These are phyloP conservation scores for Cladophialophora exuberans DNA, from an alignment of 2,329 filamentous ascomycete genomes.

Conservation along the genomic window DNA sequence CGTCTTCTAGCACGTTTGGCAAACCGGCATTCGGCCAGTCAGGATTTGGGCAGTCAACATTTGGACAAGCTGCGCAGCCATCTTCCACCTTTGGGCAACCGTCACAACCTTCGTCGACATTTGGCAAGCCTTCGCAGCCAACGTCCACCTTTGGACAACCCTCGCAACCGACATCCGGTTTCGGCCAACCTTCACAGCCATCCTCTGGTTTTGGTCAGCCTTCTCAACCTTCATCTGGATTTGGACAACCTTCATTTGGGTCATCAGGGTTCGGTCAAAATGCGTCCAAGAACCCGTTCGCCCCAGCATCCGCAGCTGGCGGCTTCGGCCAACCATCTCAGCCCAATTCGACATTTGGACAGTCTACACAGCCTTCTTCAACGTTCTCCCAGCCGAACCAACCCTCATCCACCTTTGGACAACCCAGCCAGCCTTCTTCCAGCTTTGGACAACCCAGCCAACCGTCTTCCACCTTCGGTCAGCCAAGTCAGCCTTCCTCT, in stretches of 20 bases:
- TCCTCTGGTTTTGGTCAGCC: conserved; percentile 36
- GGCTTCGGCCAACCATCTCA: conserved; percentile 37
- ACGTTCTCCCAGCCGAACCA: conserved; percentile 37
- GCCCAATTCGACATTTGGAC: conserved; percentile 38
- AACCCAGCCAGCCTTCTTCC: conserved; percentile 20
- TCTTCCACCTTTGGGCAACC: conserved; percentile 40
- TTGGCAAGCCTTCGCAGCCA: conserved; percentile 26
- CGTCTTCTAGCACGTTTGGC: conserved; percentile 32
- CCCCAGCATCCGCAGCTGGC: conserved; percentile 28
- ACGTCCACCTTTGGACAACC: conserved; percentile 34
- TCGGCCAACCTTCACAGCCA: conserved; percentile 25
- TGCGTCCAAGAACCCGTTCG: conserved; percentile 39
- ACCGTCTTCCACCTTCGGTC: conserved; percentile 27
- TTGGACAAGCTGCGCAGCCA: conserved; percentile 18
- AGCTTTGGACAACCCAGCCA: conserved; percentile 21
- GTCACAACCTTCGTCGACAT: conserved; percentile 18
- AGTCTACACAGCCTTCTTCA: conserved; percentile 39
- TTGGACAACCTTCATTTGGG: conserved; percentile 42
- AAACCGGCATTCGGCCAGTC: conserved; percentile 41
- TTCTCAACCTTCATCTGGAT: conserved; percentile 36
- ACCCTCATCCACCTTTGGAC: conserved; percentile 26
- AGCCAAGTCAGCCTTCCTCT: conserved; percentile 27
- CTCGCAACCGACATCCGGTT: conserved; percentile 19
- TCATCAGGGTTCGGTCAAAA: conserved; percentile 40
- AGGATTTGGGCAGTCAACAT: conserved; percentile 33